phyloP scores from a whole-genome alignment of 2,329 filamentous ascomycete species.

The Penicillium expansum region DNA sequence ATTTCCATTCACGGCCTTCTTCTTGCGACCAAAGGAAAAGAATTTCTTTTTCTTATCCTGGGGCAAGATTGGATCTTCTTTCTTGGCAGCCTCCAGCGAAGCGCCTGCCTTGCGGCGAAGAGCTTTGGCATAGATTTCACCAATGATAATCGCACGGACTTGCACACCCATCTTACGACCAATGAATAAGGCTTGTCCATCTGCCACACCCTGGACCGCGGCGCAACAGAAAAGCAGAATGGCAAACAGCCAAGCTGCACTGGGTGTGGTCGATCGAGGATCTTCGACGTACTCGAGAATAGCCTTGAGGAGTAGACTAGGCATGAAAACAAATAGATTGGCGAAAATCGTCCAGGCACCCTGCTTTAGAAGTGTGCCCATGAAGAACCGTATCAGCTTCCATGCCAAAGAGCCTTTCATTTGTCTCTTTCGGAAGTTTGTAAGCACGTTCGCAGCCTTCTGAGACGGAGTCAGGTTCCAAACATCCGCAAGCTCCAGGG shows the following conservation, averaged over 20 bases:
- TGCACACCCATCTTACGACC: conserved; percentile 93
- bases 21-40: conserved; percentile 60
- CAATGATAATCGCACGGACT: conserved; percentile 89
- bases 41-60: conserved; percentile 45
- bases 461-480: conserved; percentile 90
- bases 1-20: conserved; percentile 35
- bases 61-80: conserved; percentile 47
- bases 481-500: conserved; percentile 77
- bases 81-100: conserved; percentile 69
- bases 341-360: conserved; percentile 75
- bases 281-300: conserved; percentile 94
- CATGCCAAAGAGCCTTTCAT: conserved; percentile 75
- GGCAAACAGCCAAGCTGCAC: conserved; percentile 94
- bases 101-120: conserved; percentile 85
- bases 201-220: conserved; percentile 73
- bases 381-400: conserved; percentile 84
- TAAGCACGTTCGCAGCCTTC: conserved; percentile 77
- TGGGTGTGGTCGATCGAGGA: conserved; percentile 69
- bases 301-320: conserved; percentile 83
- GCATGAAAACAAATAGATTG: conserved; percentile 83
- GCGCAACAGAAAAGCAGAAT: conserved; percentile 84
- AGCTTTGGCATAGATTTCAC: conserved; percentile 95
- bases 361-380: conserved; percentile 70
- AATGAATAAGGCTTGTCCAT: conserved; percentile 86
- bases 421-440: conserved; percentile 79